Evolutionary conservation across 2,329 filamentous ascomycete genomes (phyloP).

Genomic region (Fusarium sp.): DNA sequence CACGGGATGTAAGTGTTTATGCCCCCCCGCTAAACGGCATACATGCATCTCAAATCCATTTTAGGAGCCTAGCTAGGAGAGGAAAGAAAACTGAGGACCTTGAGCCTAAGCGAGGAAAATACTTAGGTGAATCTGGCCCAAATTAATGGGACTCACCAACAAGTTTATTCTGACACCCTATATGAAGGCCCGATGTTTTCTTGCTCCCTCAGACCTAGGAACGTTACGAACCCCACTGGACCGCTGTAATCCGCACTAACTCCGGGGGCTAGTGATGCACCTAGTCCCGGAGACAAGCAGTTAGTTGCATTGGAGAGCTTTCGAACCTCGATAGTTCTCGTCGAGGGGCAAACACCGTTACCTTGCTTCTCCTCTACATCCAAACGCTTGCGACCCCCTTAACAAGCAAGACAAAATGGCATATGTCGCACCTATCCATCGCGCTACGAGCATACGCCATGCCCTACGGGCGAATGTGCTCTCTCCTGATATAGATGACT

Average conservation of each 20-base stretch:
- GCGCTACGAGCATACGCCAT: slow-evolving; percentile 89
- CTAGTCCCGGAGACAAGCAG: slow-evolving; percentile 21
- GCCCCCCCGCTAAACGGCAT: slow-evolving; percentile 17
- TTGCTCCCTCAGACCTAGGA: not conserved
- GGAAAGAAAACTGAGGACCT: too few species aligned
- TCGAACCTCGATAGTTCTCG: slow-evolving; percentile 37
- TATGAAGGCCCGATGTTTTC: too few species aligned
- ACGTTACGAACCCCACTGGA: slow-evolving; percentile 31
- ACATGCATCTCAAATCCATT: not conserved
- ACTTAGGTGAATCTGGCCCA: too few species aligned
- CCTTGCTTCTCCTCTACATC: not conserved
- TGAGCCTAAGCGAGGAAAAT: too few species aligned
- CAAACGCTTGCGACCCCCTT: not conserved
- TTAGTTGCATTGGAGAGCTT: slow-evolving; percentile 38
- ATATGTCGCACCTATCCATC: slow-evolving; percentile 93
- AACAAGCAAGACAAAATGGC: slow-evolving; percentile 69
- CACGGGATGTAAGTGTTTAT: not conserved
- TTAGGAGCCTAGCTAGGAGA: not conserved
- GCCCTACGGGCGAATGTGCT: slow-evolving; percentile 84
- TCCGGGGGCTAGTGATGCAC: slow-evolving; percentile 41
- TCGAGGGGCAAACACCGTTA: slow-evolving; percentile 27
- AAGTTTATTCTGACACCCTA: too few species aligned
- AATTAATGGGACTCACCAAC: too few species aligned
- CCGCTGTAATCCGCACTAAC: slow-evolving; percentile 39
- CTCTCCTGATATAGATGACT: slow-evolving; percentile 76